These are phyloP conservation scores for Nevesoporus exiguus DNA, from an alignment of 768 basidiomycete genomes.

Conservation along the genomic window DNA sequence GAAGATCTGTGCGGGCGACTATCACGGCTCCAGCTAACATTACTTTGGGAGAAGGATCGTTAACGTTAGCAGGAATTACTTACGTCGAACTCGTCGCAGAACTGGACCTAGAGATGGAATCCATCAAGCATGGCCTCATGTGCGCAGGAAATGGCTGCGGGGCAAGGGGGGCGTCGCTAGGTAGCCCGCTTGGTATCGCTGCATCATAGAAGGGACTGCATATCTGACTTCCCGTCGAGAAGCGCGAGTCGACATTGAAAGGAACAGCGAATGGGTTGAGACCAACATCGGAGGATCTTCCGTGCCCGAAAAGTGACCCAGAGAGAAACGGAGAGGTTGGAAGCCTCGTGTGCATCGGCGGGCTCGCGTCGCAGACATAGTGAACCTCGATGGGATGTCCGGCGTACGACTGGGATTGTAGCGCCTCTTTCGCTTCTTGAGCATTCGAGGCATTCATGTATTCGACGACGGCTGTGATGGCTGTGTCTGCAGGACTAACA, in stretches of 20 bases:
- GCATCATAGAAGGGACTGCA: constrained; percentile 3
- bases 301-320: constrained; percentile 8
- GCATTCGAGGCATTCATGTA: constrained; percentile 54
- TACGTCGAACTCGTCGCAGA: constrained; percentile 34
- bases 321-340: constrained; percentile 5
- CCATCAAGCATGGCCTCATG: constrained; percentile 13
- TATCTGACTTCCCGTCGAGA: constrained; percentile 1
- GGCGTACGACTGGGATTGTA: constrained; percentile 63
- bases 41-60: constrained; percentile 1
- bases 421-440: constrained; percentile 58
- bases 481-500: constrained; percentile 34
- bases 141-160: constrained; percentile 23
- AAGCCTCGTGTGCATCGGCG: background rate
- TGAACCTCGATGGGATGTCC: constrained; percentile 40
- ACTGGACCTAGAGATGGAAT: constrained; percentile 32
- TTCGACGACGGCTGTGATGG: constrained; percentile 60
- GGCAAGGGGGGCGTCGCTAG: constrained; percentile 23
- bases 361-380: constrained; percentile 28
- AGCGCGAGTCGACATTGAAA: constrained; percentile 22
- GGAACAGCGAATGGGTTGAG: constrained; percentile 35
- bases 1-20: constrained; percentile 17
- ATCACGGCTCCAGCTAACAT: constrained; percentile 31
- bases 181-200: constrained; percentile 14
- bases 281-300: constrained; percentile 19
- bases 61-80: constrained; percentile 6